Conservation (phyloP, 108 stramenopile species). For the Stephanodiscus minutulus region DNA sequence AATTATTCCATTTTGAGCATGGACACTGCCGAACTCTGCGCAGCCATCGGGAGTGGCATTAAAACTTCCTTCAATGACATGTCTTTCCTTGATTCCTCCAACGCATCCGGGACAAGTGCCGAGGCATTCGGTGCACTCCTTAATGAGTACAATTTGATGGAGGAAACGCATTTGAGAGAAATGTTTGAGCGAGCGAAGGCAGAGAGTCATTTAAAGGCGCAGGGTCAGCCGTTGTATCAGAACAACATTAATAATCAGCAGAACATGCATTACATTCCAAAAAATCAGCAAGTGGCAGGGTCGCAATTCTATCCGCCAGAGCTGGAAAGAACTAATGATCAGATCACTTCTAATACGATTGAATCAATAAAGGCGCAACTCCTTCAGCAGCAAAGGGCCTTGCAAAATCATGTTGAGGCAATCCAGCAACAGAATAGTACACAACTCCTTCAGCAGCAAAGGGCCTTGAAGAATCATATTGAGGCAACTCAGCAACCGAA, state of each 20-base stretch:
- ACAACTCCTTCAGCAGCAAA: slow-evolving; percentile 5
- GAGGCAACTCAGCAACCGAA: background rate
- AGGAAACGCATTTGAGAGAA: slow-evolving; percentile 10
- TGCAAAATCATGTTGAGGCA: slow-evolving; percentile 2
- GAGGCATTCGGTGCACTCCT: slow-evolving; percentile 22
- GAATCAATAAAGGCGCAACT: slow-evolving; percentile 13
- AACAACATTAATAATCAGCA: slow-evolving; percentile 3
- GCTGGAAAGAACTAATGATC: background rate
- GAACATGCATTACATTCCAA: slow-evolving; percentile 9
- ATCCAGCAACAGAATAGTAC: background rate
- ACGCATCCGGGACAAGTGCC: slow-evolving; percentile 8
- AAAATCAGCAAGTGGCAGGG: slow-evolving; percentile 2
- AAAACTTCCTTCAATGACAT: background rate
- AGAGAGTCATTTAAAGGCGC: background rate
- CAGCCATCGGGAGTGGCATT: background rate
- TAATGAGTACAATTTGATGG: slow-evolving; percentile 17
- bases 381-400: background rate
- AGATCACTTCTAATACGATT: slow-evolving; percentile 12
- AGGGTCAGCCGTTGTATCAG: background rate
- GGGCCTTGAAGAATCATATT: background rate
- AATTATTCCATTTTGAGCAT: slow-evolving; percentile 20
- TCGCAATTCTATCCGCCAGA: background rate
- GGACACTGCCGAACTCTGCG: background rate
- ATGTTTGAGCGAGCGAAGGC: slow-evolving; percentile 19
- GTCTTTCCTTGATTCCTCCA: slow-evolving; percentile 8